Evolutionary conservation across 176 grass and related monocot species (phyloP).

Genomic region (Chrysopogon serrulatus): DNA sequence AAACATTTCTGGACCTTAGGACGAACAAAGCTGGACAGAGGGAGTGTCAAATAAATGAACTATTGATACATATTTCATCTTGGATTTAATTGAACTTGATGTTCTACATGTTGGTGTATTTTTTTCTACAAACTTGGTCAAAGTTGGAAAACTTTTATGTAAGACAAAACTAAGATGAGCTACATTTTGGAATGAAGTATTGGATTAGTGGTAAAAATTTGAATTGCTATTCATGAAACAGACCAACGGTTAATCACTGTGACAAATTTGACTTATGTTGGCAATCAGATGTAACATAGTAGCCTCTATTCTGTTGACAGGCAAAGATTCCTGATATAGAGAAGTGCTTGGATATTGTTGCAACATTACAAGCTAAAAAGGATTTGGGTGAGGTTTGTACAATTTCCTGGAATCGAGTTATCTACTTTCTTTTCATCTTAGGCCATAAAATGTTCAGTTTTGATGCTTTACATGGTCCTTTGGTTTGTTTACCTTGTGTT

Average conservation of each 20-base stretch:
- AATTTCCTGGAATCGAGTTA: neutral
- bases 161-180: neutral
- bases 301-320: constrained; percentile 41
- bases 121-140: neutral
- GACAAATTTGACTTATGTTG: neutral
- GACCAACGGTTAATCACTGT: neutral
- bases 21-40: neutral
- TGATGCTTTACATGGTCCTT: neutral
- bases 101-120: neutral
- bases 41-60: neutral
- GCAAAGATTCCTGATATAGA: constrained; percentile 98
- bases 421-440: neutral
- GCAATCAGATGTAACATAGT: neutral
- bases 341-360: constrained; percentile 90
- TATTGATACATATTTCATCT: neutral
- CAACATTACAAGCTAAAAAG: constrained; percentile 68
- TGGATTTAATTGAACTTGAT: neutral
- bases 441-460: neutral
- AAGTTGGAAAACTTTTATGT: neutral
- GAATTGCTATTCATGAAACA: neutral
- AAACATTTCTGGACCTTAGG: neutral
- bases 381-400: constrained; percentile 73
- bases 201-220: neutral
- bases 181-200: neutral
- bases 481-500: neutral